A percentile compares a stretch with the other conserved stretches of the same genome.
phyloP scores from a whole-genome alignment of 352 stramenopile genomes.

The Blastocystis sp. region DNA sequence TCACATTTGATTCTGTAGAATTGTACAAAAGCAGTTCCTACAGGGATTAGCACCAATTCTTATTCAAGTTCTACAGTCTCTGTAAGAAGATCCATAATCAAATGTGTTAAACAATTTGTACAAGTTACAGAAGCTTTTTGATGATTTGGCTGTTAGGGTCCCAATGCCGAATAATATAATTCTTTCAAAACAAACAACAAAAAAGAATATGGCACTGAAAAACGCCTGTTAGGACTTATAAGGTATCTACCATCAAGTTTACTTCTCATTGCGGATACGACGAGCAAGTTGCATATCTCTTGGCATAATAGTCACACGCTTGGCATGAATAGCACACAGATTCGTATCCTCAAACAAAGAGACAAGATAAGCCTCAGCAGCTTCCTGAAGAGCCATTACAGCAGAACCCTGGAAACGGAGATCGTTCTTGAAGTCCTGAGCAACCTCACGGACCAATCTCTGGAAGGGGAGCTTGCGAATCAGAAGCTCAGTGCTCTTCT shows the following conservation, averaged over 20 bases:
- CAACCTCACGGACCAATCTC: slow-evolving; percentile 75
- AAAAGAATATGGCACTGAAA: not conserved
- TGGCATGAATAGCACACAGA: slow-evolving; percentile 86
- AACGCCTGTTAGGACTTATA: slow-evolving; percentile 20
- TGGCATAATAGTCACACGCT: slow-evolving; percentile 88
- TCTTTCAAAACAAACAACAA: slow-evolving; percentile 21
- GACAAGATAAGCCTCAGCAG: slow-evolving; percentile 86
- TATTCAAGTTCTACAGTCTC: slow-evolving; percentile 10
- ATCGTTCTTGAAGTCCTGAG: slow-evolving; percentile 87
- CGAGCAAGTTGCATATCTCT: slow-evolving; percentile 88
- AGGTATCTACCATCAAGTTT: too few relatives aligned
- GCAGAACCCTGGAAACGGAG: slow-evolving; percentile 91
- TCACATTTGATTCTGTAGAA: slow-evolving; percentile 4
- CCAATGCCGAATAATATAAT: not conserved
- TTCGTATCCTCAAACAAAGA: slow-evolving; percentile 87
- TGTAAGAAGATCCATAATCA: not conserved
- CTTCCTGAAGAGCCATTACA: slow-evolving; percentile 85
- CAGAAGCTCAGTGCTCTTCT: slow-evolving; percentile 82
- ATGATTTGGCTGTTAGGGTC: not conserved
- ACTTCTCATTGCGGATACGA: slow-evolving; percentile 62
- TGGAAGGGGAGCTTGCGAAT: slow-evolving; percentile 80
- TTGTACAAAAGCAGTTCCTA: slow-evolving; percentile 52
- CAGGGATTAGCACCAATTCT: not conserved
- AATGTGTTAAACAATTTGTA: too few relatives aligned
- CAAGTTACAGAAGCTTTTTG: not conserved